These are phyloP conservation scores for Sporothrix schenckii DNA, from an alignment of 2,329 filamentous ascomycete species.

Conservation along the genomic window DNA sequence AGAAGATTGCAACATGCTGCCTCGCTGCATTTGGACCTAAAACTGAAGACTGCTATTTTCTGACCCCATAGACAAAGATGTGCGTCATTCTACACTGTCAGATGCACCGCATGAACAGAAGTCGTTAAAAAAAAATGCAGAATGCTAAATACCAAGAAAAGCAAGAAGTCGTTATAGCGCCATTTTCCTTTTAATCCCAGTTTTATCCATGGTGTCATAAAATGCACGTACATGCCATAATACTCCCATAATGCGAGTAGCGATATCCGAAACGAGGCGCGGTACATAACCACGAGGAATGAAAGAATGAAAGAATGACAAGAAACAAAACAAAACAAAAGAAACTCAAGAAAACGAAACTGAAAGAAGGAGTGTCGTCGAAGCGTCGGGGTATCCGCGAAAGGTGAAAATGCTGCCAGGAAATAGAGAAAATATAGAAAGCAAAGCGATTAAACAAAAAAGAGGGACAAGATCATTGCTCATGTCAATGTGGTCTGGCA, in stretches of 20 bases:
- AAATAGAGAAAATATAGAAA: neutral
- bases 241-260: neutral
- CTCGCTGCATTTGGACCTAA: neutral
- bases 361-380: neutral
- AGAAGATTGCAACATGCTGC: neutral
- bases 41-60: neutral
- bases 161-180: neutral
- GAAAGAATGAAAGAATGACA: neutral
- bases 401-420: neutral
- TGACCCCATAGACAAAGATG: neutral
- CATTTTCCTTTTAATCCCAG: neutral
- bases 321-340: no score
- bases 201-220: slow-evolving; percentile 20
- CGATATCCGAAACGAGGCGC: neutral
- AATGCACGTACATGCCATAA: neutral
- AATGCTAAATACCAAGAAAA: neutral
- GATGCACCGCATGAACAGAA: neutral
- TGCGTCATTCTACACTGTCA: neutral
- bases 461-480: neutral
- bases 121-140: neutral
- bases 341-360: neutral
- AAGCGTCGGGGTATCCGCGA: slow-evolving; percentile 9
- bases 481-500: slow-evolving; percentile 21
- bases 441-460: no score
- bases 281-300: neutral